phyloP scores from a whole-genome alignment of 1,284 basidiomycete genomes.

The Ceratobasidium sp. region DNA sequence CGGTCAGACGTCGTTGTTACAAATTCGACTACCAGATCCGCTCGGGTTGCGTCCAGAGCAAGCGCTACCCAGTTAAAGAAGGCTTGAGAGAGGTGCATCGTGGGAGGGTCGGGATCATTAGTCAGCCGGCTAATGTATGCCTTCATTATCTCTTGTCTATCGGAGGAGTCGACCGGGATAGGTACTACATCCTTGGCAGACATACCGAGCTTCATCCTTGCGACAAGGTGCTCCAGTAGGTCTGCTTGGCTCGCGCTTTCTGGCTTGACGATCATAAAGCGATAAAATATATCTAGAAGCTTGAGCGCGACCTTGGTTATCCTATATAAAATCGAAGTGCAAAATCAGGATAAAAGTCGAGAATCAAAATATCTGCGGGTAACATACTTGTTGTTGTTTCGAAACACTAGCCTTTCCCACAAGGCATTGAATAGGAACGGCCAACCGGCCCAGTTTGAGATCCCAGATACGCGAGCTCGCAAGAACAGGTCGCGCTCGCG shows the following conservation, averaged over 20 bases:
- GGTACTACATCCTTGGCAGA: neutral
- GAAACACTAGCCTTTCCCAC: neutral
- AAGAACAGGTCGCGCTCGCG: neutral
- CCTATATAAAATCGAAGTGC: too few relatives aligned
- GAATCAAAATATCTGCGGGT: neutral
- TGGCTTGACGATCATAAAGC: neutral
- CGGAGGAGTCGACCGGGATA: neutral
- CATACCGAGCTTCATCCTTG: neutral
- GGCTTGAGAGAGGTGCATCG: too few relatives aligned
- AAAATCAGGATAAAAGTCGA: too few relatives aligned
- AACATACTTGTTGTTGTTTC: neutral
- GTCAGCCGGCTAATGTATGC: neutral
- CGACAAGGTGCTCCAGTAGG: neutral
- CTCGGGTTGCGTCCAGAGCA: too few relatives aligned
- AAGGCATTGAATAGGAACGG: neutral
- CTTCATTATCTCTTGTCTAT: neutral
- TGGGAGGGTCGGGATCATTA: too few relatives aligned
- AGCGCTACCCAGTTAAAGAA: too few relatives aligned
- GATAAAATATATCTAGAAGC: constrained; percentile 2
- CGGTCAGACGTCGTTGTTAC: too few relatives aligned
- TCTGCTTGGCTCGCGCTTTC: neutral
- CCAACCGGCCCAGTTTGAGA: neutral
- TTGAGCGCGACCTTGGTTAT: too few relatives aligned
- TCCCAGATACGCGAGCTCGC: neutral
- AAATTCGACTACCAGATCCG: too few relatives aligned